These are phyloP conservation scores for Keithomyces neogunnii DNA, from an alignment of 2,329 filamentous ascomycete species.

Conservation along the genomic window DNA sequence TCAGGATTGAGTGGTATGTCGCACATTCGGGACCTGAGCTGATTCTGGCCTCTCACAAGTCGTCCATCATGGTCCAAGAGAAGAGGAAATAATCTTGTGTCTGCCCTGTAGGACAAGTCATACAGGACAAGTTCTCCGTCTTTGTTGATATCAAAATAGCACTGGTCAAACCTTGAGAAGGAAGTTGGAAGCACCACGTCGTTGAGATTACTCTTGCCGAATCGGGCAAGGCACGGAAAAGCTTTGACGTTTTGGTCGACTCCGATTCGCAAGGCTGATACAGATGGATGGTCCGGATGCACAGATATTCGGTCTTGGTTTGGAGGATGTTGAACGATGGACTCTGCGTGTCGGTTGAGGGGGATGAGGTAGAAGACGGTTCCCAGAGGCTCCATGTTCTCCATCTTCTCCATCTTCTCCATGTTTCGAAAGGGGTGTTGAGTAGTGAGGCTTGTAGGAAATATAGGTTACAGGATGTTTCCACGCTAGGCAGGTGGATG, in stretches of 20 bases:
- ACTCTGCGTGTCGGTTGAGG: neutral
- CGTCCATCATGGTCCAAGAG: too few species aligned
- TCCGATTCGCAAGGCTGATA: neutral
- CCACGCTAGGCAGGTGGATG: too few species aligned
- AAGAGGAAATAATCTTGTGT: conserved; percentile 1
- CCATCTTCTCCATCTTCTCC: neutral
- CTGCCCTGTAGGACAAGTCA: conserved; percentile 1
- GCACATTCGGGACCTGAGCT: neutral
- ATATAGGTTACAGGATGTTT: too few species aligned
- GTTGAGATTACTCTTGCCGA: neutral
- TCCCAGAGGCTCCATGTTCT: neutral
- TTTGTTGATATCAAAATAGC: conserved; percentile 5
- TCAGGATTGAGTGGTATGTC: neutral
- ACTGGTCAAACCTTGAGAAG: conserved; percentile 4
- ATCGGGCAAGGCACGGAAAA: neutral
- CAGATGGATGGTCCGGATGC: too few species aligned
- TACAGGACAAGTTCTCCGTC: conserved; percentile 2
- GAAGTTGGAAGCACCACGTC: conserved; percentile 2
- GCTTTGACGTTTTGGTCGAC: neutral
- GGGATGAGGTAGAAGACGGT: neutral
- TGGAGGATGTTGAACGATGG: too few species aligned
- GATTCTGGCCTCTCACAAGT: too few species aligned
- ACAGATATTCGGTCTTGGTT: too few species aligned
- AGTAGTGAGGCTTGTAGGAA: too few species aligned
- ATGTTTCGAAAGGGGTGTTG: neutral